A percentile compares a stretch with the other conserved stretches of the same genome.
phyloP scores from a whole-genome alignment of 257 asterid genomes.

The Ilex aquifolium region DNA sequence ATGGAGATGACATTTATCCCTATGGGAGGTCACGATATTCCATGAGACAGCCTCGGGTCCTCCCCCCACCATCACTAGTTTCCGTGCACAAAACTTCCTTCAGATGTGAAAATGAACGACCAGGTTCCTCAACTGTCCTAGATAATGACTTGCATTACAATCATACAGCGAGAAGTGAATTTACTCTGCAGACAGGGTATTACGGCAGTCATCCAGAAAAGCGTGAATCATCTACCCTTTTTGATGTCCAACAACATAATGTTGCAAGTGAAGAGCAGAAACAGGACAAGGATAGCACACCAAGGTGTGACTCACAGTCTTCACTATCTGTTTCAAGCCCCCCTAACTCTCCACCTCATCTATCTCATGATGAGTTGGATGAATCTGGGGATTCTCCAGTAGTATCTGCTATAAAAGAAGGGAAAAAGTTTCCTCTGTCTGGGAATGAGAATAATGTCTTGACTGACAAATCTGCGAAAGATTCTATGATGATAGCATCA shows the following conservation, averaged over 20 bases:
- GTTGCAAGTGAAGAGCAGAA: conserved; percentile 39
- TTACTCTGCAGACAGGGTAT: conserved; percentile 37
- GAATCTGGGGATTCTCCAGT: conserved; percentile 69
- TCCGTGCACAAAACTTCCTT: conserved; percentile 51
- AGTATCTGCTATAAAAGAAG: conserved; percentile 40
- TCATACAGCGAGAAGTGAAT: conserved; percentile 37
- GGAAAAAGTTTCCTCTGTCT: conserved; percentile 25
- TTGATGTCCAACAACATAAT: conserved; percentile 38
- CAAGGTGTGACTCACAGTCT: conserved; percentile 88
- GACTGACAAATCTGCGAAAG: conserved; percentile 43
- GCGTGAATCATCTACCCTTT: conserved; percentile 36
- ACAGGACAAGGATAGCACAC: conserved; percentile 25
- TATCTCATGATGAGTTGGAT: conserved; percentile 92
- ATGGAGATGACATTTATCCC: conserved; percentile 52
- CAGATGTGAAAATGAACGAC: conserved; percentile 35
- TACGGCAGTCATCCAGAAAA: conserved; percentile 47
- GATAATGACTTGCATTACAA: conserved; percentile 33
- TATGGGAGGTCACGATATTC: conserved; percentile 85
- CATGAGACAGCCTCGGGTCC: conserved; percentile 89
- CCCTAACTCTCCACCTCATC: conserved; percentile 89
- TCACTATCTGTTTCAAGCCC: conserved; percentile 97
- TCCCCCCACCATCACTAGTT: conserved; percentile 78
- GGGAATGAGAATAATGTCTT: conserved; percentile 34
- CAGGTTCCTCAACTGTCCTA: conserved; percentile 42
- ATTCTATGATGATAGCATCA: conserved; percentile 22